Percentiles rank a stretch among this genome's conserved stretches.
Evolutionary conservation across 176 grass and related monocot genomes (phyloP).

Genomic region (Neostapfia colusana): DNA sequence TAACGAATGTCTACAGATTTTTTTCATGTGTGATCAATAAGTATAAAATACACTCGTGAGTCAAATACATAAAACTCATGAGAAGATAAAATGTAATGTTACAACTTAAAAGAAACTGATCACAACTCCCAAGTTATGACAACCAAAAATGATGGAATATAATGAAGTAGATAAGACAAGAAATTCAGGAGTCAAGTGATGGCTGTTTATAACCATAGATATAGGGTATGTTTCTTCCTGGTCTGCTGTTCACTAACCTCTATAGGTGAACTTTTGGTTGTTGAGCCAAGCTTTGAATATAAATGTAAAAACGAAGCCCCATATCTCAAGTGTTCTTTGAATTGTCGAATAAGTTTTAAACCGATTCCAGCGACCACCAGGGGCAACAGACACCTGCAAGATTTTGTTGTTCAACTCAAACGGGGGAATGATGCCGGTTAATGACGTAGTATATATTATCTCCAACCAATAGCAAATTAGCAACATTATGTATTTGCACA

Average conservation of each 20-base stretch:
- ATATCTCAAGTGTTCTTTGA: slow-evolving; percentile 98
- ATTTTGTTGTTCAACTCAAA: slow-evolving; percentile 38
- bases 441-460: not conserved
- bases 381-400: slow-evolving; percentile 88
- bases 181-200: slow-evolving; percentile 7
- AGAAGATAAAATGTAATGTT: too few species aligned
- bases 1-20: not conserved
- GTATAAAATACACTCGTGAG: too few species aligned
- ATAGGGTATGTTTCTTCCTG: slow-evolving; percentile 4
- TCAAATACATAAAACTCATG: too few species aligned
- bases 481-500: slow-evolving; percentile 26
- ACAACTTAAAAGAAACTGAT: not conserved
- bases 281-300: slow-evolving; percentile 89
- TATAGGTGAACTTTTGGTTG: slow-evolving; percentile 92
- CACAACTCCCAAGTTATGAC: not conserved
- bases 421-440: not conserved
- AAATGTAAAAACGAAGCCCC: slow-evolving; percentile 88
- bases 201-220: not conserved
- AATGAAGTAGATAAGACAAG: slow-evolving; percentile 5
- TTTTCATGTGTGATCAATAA: too few species aligned
- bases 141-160: slow-evolving; percentile 6
- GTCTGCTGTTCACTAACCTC: slow-evolving; percentile 49
- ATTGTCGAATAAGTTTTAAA: slow-evolving; percentile 99
- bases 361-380: slow-evolving; percentile 89
- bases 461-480: slow-evolving; percentile 14